Evolutionary conservation across 305 asterid species (phyloP).

Genomic region (Euphrasia arctica): DNA sequence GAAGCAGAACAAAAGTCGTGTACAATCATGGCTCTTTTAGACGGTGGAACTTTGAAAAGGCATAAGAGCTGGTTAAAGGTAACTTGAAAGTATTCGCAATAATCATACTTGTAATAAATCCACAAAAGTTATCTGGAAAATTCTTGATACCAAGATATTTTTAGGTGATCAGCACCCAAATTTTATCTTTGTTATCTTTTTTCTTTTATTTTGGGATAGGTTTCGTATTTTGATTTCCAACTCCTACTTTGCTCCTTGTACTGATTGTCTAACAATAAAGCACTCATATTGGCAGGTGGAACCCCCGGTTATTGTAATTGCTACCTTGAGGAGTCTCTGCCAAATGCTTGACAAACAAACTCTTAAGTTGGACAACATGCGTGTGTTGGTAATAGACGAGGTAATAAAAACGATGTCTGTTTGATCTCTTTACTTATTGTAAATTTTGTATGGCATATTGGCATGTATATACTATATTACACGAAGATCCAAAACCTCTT

Average conservation of each 20-base stretch:
- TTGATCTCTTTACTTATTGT: slow-evolving; percentile 18
- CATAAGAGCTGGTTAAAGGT: slow-evolving; percentile 97
- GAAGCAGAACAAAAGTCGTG: slow-evolving; percentile 58
- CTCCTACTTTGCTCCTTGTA: slow-evolving; percentile 8
- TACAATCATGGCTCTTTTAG: slow-evolving; percentile 90
- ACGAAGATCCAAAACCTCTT: neutral
- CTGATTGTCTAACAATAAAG: slow-evolving; percentile 22
- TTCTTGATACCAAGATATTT: neutral
- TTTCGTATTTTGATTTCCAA: neutral
- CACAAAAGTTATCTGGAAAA: neutral
- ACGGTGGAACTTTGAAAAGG: slow-evolving; percentile 86
- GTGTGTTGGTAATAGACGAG: slow-evolving; percentile 93
- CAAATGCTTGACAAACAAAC: slow-evolving; percentile 80
- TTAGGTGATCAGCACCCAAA: neutral
- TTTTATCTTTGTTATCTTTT: neutral
- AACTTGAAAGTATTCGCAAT: slow-evolving; percentile 22
- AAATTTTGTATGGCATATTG: neutral
- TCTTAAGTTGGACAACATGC: slow-evolving; percentile 67
- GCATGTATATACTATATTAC: neutral
- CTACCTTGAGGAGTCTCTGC: slow-evolving; percentile 80
- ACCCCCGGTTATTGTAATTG: slow-evolving; percentile 82
- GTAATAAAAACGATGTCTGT: slow-evolving; percentile 34
- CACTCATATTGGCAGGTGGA: slow-evolving; percentile 55
- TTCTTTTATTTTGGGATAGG: neutral
- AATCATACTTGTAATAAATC: slow-evolving; percentile 11